Conservation (phyloP, 202 grass and related monocot genomes). For the Saccharum hybrid region DNA sequence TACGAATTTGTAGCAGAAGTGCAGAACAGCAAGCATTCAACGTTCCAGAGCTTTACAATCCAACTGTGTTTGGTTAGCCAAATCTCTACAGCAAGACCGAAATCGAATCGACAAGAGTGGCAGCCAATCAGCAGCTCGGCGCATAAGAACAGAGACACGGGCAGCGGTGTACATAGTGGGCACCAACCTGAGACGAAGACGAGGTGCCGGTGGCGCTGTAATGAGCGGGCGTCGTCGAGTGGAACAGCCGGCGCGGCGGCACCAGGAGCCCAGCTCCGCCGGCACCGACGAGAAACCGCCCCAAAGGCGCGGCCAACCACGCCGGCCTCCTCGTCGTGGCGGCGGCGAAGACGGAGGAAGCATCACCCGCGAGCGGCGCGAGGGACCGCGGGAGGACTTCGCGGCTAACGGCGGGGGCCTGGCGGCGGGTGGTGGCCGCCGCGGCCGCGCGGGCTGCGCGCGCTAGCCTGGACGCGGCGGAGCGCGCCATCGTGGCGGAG, state of each 20-base stretch:
- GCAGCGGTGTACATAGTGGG: background rate
- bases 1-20: background rate
- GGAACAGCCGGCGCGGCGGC: slow-evolving; percentile 51
- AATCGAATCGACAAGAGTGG: background rate
- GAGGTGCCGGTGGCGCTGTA: slow-evolving; percentile 43
- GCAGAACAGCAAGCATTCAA: background rate
- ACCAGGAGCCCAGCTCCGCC: slow-evolving; percentile 20
- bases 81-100: background rate
- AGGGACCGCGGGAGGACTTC: slow-evolving; percentile 31
- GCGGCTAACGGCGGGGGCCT: background rate
- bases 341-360: background rate
- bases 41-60: background rate
- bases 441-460: slow-evolving; percentile 37
- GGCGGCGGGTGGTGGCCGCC: slow-evolving; percentile 21
- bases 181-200: slow-evolving; percentile 49
- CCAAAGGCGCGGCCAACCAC: slow-evolving; percentile 35
- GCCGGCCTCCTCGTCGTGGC: slow-evolving; percentile 14
- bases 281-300: slow-evolving; percentile 8
- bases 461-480: slow-evolving; percentile 54
- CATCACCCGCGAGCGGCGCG: slow-evolving; percentile 32
- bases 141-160: background rate
- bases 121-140: background rate
- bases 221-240: slow-evolving; percentile 43
- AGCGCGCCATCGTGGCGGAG: slow-evolving; percentile 40
- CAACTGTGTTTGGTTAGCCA: background rate